Evolutionary conservation across 257 asterid genomes (phyloP).

Genomic region (Fraxinus cuspidata): DNA sequence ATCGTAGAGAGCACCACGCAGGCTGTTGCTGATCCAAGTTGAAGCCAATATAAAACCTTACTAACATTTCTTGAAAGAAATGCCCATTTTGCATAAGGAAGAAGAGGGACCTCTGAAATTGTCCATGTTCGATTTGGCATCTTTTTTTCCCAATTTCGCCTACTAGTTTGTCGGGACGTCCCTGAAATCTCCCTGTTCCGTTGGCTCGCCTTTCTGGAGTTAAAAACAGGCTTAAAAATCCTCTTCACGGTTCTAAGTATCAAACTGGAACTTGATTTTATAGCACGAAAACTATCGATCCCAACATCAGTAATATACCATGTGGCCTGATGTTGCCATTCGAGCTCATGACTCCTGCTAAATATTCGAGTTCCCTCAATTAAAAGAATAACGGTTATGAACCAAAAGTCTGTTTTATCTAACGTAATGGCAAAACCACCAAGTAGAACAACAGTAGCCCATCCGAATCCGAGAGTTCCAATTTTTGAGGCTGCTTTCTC

Average conservation of each 20-base stretch:
- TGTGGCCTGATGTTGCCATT: slow-evolving; percentile 93
- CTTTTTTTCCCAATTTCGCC: slow-evolving; percentile 38
- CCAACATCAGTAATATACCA: slow-evolving; percentile 77
- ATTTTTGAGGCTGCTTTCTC: slow-evolving; percentile 85
- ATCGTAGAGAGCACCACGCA: slow-evolving; percentile 72
- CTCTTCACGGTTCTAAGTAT: slow-evolving; percentile 31
- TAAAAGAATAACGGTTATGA: slow-evolving; percentile 69
- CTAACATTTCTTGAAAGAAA: slow-evolving; percentile 74
- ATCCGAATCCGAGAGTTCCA: slow-evolving; percentile 86
- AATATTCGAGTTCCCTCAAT: slow-evolving; percentile 80
- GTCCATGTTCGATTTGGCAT: slow-evolving; percentile 64
- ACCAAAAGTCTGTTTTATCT: slow-evolving; percentile 84
- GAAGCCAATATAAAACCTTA: slow-evolving; percentile 73
- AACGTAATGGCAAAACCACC: slow-evolving; percentile 92
- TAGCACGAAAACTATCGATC: slow-evolving; percentile 63
- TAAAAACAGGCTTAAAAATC: slow-evolving; percentile 29
- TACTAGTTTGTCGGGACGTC: slow-evolving; percentile 15
- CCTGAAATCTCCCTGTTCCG: slow-evolving; percentile 38
- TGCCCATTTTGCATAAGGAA: slow-evolving; percentile 72
- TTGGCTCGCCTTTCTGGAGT: slow-evolving; percentile 16
- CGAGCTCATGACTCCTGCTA: slow-evolving; percentile 92
- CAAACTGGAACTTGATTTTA: slow-evolving; percentile 53
- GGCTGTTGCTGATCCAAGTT: slow-evolving; percentile 71
- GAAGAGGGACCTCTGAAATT: slow-evolving; percentile 74
- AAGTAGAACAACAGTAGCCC: slow-evolving; percentile 97